Evolutionary conservation across 106 monocot species (phyloP).

Genomic region (Chionographis japonica): DNA sequence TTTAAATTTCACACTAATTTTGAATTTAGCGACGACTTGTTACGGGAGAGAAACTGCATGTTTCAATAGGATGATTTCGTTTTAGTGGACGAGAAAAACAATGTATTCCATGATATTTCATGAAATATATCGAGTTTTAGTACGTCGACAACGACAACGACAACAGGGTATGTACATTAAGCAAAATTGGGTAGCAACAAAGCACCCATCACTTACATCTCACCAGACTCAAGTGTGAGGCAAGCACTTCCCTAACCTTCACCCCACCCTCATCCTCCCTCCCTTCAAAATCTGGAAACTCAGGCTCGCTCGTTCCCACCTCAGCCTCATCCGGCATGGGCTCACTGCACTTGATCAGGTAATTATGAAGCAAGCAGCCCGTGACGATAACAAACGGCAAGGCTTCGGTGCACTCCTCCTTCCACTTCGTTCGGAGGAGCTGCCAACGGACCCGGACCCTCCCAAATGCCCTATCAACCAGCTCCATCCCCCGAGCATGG

Average conservation of each 20-base stretch:
- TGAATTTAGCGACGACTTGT: too few relatives aligned
- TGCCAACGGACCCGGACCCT: constrained; percentile 52
- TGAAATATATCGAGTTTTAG: too few relatives aligned
- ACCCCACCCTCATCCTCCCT: constrained; percentile 47
- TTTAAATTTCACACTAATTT: too few relatives aligned
- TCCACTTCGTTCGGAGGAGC: constrained; percentile 58
- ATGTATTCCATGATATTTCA: too few relatives aligned
- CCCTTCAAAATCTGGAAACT: constrained; percentile 44
- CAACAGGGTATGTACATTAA: background rate
- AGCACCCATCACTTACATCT: constrained; percentile 8
- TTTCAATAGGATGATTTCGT: too few relatives aligned
- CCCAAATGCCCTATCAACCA: constrained; percentile 38
- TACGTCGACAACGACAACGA: too few relatives aligned
- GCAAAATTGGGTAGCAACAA: constrained; percentile 1
- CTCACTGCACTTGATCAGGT: constrained; percentile 63
- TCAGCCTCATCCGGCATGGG: constrained; percentile 20
- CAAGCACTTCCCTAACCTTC: constrained; percentile 50
- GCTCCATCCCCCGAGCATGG: constrained; percentile 55
- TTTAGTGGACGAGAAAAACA: too few relatives aligned
- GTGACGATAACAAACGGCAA: constrained; percentile 63
- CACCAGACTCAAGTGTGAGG: constrained; percentile 40
- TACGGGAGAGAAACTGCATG: too few relatives aligned
- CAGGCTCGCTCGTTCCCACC: background rate
- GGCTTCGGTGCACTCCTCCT: constrained; percentile 53
- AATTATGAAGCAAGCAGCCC: constrained; percentile 81